Evolutionary conservation across 441 rosid genomes (phyloP).

Genomic region (Syzygium syzygioides): DNA sequence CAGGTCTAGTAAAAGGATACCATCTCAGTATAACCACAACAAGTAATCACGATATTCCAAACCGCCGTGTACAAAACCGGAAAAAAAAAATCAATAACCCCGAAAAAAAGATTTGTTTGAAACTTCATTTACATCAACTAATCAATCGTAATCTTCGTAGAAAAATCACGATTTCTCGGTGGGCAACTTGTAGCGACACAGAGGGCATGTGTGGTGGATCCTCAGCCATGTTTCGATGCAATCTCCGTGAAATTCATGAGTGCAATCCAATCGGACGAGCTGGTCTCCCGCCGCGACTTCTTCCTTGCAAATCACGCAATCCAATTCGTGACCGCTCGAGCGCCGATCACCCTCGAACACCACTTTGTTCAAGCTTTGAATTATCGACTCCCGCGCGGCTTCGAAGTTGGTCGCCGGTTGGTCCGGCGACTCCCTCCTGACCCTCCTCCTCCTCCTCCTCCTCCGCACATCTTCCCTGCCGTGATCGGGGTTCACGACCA

Average conservation of each 20-base stretch:
- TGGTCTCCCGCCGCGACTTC: neutral
- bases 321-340: neutral
- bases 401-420: neutral
- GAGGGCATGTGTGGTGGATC: neutral
- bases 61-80: rapidly evolving
- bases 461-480: neutral
- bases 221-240: neutral
- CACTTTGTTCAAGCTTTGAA: neutral
- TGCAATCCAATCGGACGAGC: neutral
- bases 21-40: neutral
- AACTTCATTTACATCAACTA: neutral
- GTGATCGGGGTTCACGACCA: neutral
- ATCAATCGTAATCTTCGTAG: neutral
- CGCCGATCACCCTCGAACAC: neutral
- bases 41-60: neutral
- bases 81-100: neutral
- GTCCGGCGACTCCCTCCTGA: neutral
- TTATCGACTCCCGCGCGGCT: neutral
- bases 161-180: neutral
- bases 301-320: neutral
- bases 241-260: neutral
- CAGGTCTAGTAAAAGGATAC: neutral
- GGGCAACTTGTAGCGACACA: neutral
- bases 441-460: neutral
- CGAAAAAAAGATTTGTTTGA: neutral